phyloP scores from a whole-genome alignment of 2,329 filamentous ascomycete genomes.

The Penicillium brevicompactum region DNA sequence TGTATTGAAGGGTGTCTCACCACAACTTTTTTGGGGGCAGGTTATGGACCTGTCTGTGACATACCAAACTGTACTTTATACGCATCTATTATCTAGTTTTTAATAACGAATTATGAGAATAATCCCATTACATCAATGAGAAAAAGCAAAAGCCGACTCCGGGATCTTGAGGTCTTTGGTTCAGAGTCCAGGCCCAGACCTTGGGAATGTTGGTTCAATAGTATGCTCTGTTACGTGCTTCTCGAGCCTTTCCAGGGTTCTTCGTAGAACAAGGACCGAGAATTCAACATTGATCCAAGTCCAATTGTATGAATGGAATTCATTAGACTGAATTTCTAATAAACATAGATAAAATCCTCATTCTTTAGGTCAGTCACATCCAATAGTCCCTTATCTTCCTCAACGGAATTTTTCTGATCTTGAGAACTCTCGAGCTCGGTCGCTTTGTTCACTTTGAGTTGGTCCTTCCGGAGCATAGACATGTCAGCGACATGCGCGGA shows the following conservation, averaged over 20 bases:
- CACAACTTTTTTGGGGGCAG: too few relatives aligned
- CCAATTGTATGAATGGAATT: neutral
- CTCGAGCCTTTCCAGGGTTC: too few relatives aligned
- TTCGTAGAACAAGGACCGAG: too few relatives aligned
- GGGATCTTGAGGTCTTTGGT: too few relatives aligned
- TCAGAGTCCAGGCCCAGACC: too few relatives aligned
- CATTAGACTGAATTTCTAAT: neutral
- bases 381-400: constrained; percentile 11
- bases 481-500: constrained; percentile 32
- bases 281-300: too few relatives aligned
- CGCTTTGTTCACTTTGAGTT: constrained; percentile 7
- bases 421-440: constrained; percentile 13
- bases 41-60: too few relatives aligned
- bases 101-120: neutral
- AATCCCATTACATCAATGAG: neutral
- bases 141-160: too few relatives aligned
- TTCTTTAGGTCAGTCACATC: constrained; percentile 14
- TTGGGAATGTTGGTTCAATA: too few relatives aligned
- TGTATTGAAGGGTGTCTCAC: neutral
- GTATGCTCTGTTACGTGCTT: too few relatives aligned
- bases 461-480: constrained; percentile 35
- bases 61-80: neutral
- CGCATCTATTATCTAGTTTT: neutral
- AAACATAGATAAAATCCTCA: constrained; percentile 16
- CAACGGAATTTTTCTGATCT: constrained; percentile 5